Evolutionary conservation across 2,329 filamentous ascomycete genomes (phyloP).

Genomic region (Nakataea oryzae): DNA sequence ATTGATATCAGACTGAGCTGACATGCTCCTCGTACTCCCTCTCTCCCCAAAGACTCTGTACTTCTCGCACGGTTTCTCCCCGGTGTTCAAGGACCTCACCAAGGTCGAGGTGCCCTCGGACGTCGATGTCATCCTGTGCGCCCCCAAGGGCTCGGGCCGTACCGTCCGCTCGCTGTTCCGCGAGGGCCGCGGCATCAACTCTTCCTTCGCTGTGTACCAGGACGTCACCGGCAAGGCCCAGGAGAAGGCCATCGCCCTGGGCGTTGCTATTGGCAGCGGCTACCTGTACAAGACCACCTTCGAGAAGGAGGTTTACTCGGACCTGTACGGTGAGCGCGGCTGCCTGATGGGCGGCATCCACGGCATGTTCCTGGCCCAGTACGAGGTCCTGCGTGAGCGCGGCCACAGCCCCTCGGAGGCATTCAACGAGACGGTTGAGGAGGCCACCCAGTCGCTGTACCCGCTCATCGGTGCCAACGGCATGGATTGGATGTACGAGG

Average conservation of each 20-base stretch:
- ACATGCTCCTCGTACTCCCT: not conserved
- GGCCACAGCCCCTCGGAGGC: conserved; percentile 96
- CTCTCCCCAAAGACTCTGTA: conserved; percentile 67
- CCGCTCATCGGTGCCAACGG: conserved; percentile 93
- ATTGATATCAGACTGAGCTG: not conserved
- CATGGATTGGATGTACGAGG: conserved; percentile 99
- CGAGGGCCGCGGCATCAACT: conserved; percentile 99
- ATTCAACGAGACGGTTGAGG: conserved; percentile 99
- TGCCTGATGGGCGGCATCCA: conserved; percentile 99
- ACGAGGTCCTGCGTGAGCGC: conserved; percentile 98
- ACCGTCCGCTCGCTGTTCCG: conserved; percentile 98
- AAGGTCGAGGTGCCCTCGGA: conserved; percentile 94
- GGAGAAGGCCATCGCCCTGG: conserved; percentile 94
- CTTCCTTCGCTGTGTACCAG: conserved; percentile 95
- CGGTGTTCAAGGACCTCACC: conserved; percentile 99
- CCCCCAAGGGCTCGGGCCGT: conserved; percentile 97
- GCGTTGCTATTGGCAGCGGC: conserved; percentile 91
- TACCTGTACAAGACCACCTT: conserved; percentile 99
- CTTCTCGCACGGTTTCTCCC: conserved; percentile 99
- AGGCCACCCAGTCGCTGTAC: conserved; percentile 97
- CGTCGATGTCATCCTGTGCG: conserved; percentile 98
- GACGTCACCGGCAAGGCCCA: conserved; percentile 96
- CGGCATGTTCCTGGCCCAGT: conserved; percentile 99
- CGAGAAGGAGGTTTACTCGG: conserved; percentile 99
- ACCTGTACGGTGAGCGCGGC: conserved; percentile 98